Evolutionary conservation across 2,329 filamentous ascomycete species (phyloP).

Genomic region (Beauveria caledonica): DNA sequence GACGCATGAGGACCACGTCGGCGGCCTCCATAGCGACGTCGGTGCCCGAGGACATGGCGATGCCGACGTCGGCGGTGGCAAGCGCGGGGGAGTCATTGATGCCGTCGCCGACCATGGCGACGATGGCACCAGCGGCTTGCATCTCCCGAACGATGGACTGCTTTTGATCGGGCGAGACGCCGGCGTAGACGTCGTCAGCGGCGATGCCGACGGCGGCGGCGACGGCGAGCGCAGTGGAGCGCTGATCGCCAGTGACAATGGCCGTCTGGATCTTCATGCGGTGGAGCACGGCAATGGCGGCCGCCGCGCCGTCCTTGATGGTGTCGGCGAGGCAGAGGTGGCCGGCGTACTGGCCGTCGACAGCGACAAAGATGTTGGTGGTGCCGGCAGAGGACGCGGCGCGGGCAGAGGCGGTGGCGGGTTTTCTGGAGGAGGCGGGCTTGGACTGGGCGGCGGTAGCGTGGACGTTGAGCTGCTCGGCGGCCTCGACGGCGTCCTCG

Average conservation of each 20-base stretch:
- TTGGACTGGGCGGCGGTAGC: conserved; percentile 51
- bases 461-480: conserved; percentile 48
- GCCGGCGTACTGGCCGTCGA: conserved; percentile 74
- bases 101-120: conserved; percentile 96
- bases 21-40: conserved; percentile 98
- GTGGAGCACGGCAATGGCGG: conserved; percentile 72
- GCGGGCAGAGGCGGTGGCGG: neutral
- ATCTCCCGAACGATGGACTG: conserved; percentile 74
- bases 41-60: conserved; percentile 85
- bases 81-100: conserved; percentile 98
- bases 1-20: conserved; percentile 90
- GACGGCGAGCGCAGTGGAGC: conserved; percentile 73
- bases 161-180: conserved; percentile 87
- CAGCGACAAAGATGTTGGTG: conserved; percentile 85
- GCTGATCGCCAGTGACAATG: conserved; percentile 90
- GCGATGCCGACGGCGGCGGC: conserved; percentile 76
- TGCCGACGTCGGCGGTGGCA: conserved; percentile 85
- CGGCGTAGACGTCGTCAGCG: conserved; percentile 66
- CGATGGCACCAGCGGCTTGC: conserved; percentile 64
- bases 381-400: conserved; percentile 53
- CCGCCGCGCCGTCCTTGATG: conserved; percentile 79
- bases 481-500: conserved; percentile 52
- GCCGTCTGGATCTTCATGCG: conserved; percentile 80
- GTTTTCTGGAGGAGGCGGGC: conserved; percentile 28
- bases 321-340: conserved; percentile 80